Base-by-base conservation (phyloP, 768 basidiomycete species). In the Tricholomella constricta region DNA sequence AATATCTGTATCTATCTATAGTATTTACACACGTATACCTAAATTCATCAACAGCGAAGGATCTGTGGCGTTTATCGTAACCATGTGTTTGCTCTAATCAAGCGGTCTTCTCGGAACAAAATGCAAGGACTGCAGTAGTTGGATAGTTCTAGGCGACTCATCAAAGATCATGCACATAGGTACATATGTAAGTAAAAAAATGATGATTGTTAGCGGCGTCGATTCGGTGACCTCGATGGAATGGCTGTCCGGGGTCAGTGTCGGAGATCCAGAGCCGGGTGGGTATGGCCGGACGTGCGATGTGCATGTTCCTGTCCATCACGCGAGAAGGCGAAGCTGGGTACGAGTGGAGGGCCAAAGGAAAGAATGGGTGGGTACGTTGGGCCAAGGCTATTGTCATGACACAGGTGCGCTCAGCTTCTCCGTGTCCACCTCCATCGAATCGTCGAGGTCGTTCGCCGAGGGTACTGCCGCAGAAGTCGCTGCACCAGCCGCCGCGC, bases 391-490 rank as follows among this genome's bases (percentile, higher is more conserved):
- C 8, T 34, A 15, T 17, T 10, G 38, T 55, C 48, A 69, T 64
- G 67, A 65, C 56, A 55, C 49, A 40, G 62, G 46, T 36, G 56
- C 58, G 37, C 62, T 65, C 23, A 53, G 53, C 36, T 48, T 59
- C 35, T 48, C 55, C 34, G 48, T 53, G 26, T 69, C 66, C 40
- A 58, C 59, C 31, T 69, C 71, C 61, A 65, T 65, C 6, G 62
- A 47, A 35, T 73, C 74, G 36, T 81, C 83, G 4, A 88, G 71
- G 57, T 86, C 83, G 55, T 89, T 79, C 8, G 87, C 87, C 1
- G 87, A 88, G 3, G 87, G 87, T 2, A 89, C 87, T 11, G 85
- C 81, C 4, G 87, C 87, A 2, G 87, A 88, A 2, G 80, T 83
- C 0, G 84, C 86, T 1, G 86, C 85, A 25, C 87, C 86, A 1